Percentiles rank a stretch among this genome's conserved stretches.
phyloP scores from a whole-genome alignment of 2,329 filamentous ascomycete genomes.

The Penicillium hesseltinei region DNA sequence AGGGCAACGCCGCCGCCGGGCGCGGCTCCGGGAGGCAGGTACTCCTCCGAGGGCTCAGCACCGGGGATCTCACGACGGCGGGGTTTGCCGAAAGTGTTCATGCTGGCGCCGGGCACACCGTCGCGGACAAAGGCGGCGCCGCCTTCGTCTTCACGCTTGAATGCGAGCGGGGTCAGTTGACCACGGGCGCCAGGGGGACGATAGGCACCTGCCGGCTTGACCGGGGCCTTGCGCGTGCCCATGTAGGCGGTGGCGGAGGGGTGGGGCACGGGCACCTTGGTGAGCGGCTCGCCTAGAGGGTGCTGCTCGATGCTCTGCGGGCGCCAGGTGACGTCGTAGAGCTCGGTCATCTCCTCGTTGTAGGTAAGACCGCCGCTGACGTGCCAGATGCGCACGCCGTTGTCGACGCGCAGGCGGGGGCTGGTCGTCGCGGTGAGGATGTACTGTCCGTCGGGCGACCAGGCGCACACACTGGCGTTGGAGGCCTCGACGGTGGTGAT shows the following conservation, averaged over 20 bases:
- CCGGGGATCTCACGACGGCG: slow-evolving; percentile 80
- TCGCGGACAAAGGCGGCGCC: slow-evolving; percentile 85
- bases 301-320: slow-evolving; percentile 66
- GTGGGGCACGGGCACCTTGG: slow-evolving; percentile 73
- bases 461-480: slow-evolving; percentile 94
- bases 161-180: slow-evolving; percentile 82
- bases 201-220: slow-evolving; percentile 96
- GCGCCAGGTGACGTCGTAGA: slow-evolving; percentile 89
- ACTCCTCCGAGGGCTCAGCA: slow-evolving; percentile 68
- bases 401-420: slow-evolving; percentile 91
- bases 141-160: slow-evolving; percentile 96
- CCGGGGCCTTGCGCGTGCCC: slow-evolving; percentile 85
- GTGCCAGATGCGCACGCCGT: slow-evolving; percentile 94
- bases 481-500: slow-evolving; percentile 90
- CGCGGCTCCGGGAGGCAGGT: slow-evolving; percentile 65
- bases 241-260: slow-evolving; percentile 78
- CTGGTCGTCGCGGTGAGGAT: slow-evolving; percentile 98
- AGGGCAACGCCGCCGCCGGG: slow-evolving; percentile 66
- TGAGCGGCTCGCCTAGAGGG: slow-evolving; percentile 67
- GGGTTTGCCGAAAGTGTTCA: slow-evolving; percentile 77
- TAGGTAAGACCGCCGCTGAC: slow-evolving; percentile 87
- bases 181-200: slow-evolving; percentile 91
- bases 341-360: slow-evolving; percentile 88
- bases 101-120: slow-evolving; percentile 60
- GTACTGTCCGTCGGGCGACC: slow-evolving; percentile 93